Evolutionary conservation across 805 yeast species (phyloP).

Genomic region (Pichia rugopelliculosa): DNA sequence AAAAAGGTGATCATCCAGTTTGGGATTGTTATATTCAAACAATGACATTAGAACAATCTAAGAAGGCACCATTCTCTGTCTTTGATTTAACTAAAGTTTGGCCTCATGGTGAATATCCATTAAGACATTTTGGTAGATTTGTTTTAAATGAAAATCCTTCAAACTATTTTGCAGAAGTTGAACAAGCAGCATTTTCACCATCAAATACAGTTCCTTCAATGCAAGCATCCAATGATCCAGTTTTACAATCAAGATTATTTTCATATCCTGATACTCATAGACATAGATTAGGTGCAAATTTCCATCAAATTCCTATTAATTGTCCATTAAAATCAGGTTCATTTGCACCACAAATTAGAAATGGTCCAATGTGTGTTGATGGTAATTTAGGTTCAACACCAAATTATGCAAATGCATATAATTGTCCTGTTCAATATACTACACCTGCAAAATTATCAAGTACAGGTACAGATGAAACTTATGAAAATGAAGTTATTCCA

Average conservation of each 20-base stretch:
- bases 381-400: constrained; percentile 75
- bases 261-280: constrained; percentile 84
- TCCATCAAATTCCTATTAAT: constrained; percentile 81
- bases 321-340: constrained; percentile 58
- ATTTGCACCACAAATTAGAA: constrained; percentile 70
- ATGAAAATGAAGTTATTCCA: constrained; percentile 41
- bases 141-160: constrained; percentile 75
- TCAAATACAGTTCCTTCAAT: constrained; percentile 79
- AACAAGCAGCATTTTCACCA: constrained; percentile 81
- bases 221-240: constrained; percentile 80
- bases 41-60: constrained; percentile 79
- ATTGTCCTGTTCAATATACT: constrained; percentile 41
- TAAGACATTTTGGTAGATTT: constrained; percentile 77
- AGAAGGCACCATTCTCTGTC: constrained; percentile 68
- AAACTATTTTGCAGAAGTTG: constrained; percentile 83
- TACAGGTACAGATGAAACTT: constrained; percentile 25
- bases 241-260: constrained; percentile 71
- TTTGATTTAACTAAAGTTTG: constrained; percentile 89
- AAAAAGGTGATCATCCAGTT: constrained; percentile 67
- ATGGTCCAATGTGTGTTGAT: constrained; percentile 66
- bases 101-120: constrained; percentile 83
- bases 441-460: constrained; percentile 29
- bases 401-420: constrained; percentile 57
- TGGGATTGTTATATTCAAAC: constrained; percentile 85
- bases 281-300: constrained; percentile 72